Conservation (phyloP, 257 asterid genomes). For the Penstemon barbatus region DNA sequence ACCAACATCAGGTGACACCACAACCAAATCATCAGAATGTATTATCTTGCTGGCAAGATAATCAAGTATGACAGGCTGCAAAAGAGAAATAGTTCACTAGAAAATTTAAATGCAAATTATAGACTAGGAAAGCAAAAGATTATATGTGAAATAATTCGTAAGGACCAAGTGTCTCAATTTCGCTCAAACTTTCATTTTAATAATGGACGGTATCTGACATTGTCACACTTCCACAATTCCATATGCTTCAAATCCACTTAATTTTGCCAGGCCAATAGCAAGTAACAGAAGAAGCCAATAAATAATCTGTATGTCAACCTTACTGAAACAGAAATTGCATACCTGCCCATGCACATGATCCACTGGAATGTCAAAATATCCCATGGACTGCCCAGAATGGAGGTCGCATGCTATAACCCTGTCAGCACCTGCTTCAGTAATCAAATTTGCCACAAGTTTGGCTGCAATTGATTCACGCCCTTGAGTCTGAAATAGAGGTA, state of each 20-base stretch:
- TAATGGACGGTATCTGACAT: neutral
- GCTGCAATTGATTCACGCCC: conserved; percentile 90
- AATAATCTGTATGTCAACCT: neutral
- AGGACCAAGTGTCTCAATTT: neutral
- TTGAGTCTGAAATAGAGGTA: conserved; percentile 55
- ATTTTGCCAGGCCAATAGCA: neutral
- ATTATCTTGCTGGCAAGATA: conserved; percentile 83
- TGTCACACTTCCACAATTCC: neutral
- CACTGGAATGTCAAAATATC: conserved; percentile 83
- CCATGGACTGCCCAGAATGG: conserved; percentile 88
- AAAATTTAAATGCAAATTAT: conserved; percentile 16
- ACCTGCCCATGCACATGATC: conserved; percentile 87
- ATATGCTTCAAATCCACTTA: conserved; percentile 14
- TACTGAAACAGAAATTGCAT: conserved; percentile 3
- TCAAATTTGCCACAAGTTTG: conserved; percentile 76
- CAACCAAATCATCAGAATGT: conserved; percentile 67
- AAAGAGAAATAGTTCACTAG: conserved; percentile 17
- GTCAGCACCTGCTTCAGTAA: conserved; percentile 82
- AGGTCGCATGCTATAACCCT: conserved; percentile 78
- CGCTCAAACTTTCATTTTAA: neutral
- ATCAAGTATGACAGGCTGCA: conserved; percentile 84
- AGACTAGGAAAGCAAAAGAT: conserved; percentile 9
- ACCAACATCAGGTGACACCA: conserved; percentile 89
- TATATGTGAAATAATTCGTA: conserved; percentile 3
- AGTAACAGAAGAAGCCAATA: neutral